Evolutionary conservation across 441 rosid species (phyloP).

Genomic region (Jatropha multifida): DNA sequence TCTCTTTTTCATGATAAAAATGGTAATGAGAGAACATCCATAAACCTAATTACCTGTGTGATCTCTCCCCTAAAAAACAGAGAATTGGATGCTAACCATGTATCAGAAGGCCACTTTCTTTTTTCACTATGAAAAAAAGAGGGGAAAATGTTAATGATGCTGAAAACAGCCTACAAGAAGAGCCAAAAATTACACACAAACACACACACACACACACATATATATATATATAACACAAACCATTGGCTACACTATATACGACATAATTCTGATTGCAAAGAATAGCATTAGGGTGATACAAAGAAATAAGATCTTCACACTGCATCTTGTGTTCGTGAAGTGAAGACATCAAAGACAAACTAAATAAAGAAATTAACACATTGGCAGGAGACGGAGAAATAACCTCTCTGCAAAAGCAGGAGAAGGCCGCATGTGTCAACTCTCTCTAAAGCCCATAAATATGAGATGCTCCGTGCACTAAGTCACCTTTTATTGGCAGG

Average conservation of each 20-base stretch:
- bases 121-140: background rate
- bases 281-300: background rate
- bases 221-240: background rate
- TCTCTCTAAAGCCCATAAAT: too few species aligned
- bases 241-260: slow-evolving; percentile 10
- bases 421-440: too few species aligned
- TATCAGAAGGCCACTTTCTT: background rate
- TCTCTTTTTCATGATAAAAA: too few species aligned
- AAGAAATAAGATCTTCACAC: background rate
- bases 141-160: background rate
- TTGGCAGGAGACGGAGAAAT: background rate
- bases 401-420: too few species aligned
- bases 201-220: too few species aligned
- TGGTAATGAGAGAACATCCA: too few species aligned
- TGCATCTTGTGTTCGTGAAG: background rate
- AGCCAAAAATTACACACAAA: background rate
- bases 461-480: too few species aligned
- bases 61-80: too few species aligned
- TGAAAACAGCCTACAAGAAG: background rate
- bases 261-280: background rate
- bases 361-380: background rate
- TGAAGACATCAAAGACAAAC: background rate
- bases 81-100: background rate
- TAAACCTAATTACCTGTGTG: too few species aligned
- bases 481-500: background rate